phyloP scores from a whole-genome alignment of 352 stramenopile species.

The Phytophthora fragariae region DNA sequence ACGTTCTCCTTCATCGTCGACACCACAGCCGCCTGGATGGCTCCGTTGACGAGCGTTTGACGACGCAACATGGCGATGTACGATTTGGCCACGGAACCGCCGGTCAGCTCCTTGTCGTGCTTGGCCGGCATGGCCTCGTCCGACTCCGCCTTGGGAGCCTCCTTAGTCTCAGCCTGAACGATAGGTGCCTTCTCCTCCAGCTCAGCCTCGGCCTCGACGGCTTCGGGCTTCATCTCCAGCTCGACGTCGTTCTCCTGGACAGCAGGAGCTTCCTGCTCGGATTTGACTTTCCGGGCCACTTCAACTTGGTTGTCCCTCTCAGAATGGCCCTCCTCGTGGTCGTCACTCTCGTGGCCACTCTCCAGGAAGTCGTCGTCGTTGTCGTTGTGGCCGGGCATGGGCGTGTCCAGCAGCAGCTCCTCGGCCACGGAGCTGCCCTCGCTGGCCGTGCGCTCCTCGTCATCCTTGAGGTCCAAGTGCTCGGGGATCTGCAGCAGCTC shows the following conservation, averaged over 20 bases:
- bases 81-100: constrained; percentile 21
- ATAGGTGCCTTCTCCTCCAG: constrained; percentile 5
- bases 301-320: constrained; percentile 20
- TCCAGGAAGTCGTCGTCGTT: constrained; percentile 12
- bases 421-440: constrained; percentile 43
- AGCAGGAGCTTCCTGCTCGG: not conserved
- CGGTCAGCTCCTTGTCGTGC: constrained; percentile 12
- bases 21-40: constrained; percentile 46
- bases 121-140: constrained; percentile 1
- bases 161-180: not conserved
- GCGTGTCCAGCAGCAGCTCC: constrained; percentile 38
- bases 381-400: constrained; percentile 24
- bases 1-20: constrained; percentile 43
- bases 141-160: constrained; percentile 9
- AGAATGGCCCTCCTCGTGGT: not conserved
- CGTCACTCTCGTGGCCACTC: constrained; percentile 20
- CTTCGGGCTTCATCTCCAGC: constrained; percentile 13
- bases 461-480: constrained; percentile 41
- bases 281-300: constrained; percentile 3
- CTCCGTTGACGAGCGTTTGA: constrained; percentile 30
- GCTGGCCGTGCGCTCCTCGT: constrained; percentile 43
- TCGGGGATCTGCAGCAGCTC: constrained; percentile 65
- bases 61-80: constrained; percentile 32
- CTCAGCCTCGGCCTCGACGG: constrained; percentile 2
- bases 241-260: not conserved